Percentiles rank a stretch among this genome's conserved stretches.
phyloP scores from a whole-genome alignment of 2,329 filamentous ascomycete species.

The Botrytis porri region DNA sequence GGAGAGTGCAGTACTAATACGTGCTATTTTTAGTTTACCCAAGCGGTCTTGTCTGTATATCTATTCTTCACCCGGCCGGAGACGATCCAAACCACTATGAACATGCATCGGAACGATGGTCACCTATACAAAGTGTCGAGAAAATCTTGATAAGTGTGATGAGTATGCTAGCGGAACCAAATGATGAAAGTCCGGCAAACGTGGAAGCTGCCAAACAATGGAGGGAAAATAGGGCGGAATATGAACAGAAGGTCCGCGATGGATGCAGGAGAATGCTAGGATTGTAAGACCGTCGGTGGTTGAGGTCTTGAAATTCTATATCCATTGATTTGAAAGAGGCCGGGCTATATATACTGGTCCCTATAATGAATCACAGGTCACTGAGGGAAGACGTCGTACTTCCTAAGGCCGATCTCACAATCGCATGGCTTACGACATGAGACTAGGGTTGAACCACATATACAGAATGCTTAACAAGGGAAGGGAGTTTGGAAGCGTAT shows the following conservation, averaged over 20 bases:
- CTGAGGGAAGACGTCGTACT: neutral
- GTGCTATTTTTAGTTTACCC: constrained; percentile 66
- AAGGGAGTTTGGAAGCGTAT: neutral
- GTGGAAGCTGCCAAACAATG: constrained; percentile 97
- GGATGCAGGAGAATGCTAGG: constrained; percentile 78
- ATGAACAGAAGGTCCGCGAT: constrained; percentile 80
- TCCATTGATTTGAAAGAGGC: neutral
- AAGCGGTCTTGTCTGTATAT: constrained; percentile 91
- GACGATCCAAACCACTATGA: constrained; percentile 99
- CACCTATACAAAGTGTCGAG: constrained; percentile 93
- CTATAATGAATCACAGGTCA: neutral
- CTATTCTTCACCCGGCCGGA: constrained; percentile 93
- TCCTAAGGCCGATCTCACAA: neutral
- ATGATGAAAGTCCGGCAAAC: constrained; percentile 95
- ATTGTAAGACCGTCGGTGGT: constrained; percentile 46
- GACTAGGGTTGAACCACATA: neutral
- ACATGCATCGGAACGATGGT: constrained; percentile 92
- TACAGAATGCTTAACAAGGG: neutral
- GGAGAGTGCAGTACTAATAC: neutral
- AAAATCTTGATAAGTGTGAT: constrained; percentile 97
- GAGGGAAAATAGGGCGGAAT: constrained; percentile 78
- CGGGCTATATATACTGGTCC: neutral
- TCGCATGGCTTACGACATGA: neutral
- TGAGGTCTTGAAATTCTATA: neutral
- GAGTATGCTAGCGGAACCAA: constrained; percentile 97